phyloP scores from a whole-genome alignment of 192 early-diverging fungal genomes.

The Entomortierella lignicola region DNA sequence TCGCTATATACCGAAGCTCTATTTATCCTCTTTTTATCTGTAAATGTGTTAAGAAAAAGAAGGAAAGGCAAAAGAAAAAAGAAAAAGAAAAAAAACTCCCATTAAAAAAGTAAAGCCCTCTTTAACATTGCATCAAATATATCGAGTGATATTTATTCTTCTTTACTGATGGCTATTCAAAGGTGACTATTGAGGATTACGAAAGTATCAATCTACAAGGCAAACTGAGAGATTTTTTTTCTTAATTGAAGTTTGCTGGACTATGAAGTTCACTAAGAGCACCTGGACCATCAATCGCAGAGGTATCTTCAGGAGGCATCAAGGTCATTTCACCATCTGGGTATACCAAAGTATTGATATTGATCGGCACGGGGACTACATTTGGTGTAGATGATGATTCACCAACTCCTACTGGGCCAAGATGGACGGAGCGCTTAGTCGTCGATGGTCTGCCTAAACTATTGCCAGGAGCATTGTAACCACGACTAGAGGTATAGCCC shows the following conservation, averaged over 20 bases:
- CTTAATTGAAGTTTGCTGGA: not conserved
- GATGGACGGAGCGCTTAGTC: not conserved
- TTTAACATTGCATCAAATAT: no score
- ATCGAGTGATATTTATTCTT: no score
- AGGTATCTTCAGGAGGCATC: not conserved
- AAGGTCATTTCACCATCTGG: conserved; percentile 3
- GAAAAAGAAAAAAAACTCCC: no score
- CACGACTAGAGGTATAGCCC: not conserved
- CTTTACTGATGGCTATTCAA: no score
- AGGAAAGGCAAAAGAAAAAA: no score
- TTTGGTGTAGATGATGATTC: not conserved
- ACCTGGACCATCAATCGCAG: not conserved
- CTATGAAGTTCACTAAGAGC: not conserved
- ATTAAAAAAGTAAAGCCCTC: no score
- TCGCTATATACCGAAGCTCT: no score
- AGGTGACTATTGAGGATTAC: no score
- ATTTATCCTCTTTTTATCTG: no score
- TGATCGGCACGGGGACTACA: conserved; percentile 8
- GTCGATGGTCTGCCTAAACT: not conserved
- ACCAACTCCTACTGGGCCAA: not conserved
- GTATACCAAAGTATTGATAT: not conserved
- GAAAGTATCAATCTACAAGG: no score
- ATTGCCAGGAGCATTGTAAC: not conserved
- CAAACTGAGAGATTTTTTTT: no score
- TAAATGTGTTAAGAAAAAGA: no score